Evolutionary conservation across 495 filamentous ascomycete genomes (phyloP).

Genomic region (Talaromyces liani): DNA sequence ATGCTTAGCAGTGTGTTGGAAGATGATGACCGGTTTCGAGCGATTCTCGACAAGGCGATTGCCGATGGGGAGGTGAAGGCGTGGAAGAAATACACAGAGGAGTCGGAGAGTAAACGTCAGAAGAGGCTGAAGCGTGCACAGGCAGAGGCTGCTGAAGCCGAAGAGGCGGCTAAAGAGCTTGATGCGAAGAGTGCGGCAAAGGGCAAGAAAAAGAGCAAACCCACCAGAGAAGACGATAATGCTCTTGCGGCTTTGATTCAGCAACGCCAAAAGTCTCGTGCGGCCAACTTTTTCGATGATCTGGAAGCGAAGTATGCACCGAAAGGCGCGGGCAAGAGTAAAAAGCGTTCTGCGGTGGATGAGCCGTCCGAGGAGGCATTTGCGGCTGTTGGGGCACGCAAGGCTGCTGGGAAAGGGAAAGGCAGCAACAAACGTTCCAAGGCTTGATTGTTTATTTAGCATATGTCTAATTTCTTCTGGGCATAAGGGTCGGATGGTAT

Average conservation of each 20-base stretch:
- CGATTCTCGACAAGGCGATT: conserved; percentile 78
- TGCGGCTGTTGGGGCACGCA: conserved; percentile 23
- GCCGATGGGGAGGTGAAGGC: conserved; percentile 51
- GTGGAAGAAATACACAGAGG: conserved; percentile 62
- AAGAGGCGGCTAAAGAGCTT: conserved; percentile 61
- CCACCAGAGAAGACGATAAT: conserved; percentile 22
- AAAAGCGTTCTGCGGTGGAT: conserved; percentile 20
- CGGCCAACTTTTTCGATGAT: conserved; percentile 51
- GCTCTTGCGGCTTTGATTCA: conserved; percentile 54
- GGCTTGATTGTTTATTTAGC: not conserved
- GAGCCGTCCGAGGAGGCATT: conserved; percentile 28
- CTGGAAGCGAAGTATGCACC: conserved; percentile 68
- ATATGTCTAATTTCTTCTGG: conserved; percentile 6
- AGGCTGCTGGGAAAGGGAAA: conserved; percentile 20
- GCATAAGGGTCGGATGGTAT: not conserved
- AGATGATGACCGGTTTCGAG: conserved; percentile 78
- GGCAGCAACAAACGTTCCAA: conserved; percentile 4
- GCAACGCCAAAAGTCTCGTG: conserved; percentile 42
- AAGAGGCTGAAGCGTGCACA: conserved; percentile 55
- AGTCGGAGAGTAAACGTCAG: conserved; percentile 57
- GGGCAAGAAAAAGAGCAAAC: conserved; percentile 23
- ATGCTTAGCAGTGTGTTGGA: conserved; percentile 80
- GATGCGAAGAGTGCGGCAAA: conserved; percentile 45
- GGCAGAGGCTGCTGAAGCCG: conserved; percentile 65
- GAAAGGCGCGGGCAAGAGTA: conserved; percentile 20